These are phyloP conservation scores for Flammula alnicola DNA, from an alignment of 1,284 basidiomycete genomes.

Conservation along the genomic window DNA sequence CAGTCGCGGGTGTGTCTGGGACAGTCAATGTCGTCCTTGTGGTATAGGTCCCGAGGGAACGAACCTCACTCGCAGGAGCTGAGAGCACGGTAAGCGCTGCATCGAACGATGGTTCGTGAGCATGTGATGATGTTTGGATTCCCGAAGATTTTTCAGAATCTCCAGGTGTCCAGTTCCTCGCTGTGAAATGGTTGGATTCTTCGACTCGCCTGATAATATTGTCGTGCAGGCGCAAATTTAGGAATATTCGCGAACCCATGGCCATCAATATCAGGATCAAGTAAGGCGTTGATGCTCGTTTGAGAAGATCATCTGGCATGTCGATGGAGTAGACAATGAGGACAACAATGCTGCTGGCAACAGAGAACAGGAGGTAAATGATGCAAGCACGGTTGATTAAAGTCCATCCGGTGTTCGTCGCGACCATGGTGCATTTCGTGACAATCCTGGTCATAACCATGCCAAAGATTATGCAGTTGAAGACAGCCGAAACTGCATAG, in stretches of 20 bases:
- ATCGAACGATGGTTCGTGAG: slow-evolving; percentile 8
- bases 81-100: slow-evolving; percentile 7
- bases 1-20: slow-evolving; percentile 16
- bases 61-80: slow-evolving; percentile 6
- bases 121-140: not conserved
- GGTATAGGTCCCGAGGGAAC: slow-evolving; percentile 14
- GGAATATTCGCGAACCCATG: slow-evolving; percentile 37
- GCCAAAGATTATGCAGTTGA: slow-evolving; percentile 32
- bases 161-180: slow-evolving; percentile 15
- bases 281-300: slow-evolving; percentile 35
- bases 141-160: slow-evolving; percentile 7
- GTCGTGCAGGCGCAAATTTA: slow-evolving; percentile 25
- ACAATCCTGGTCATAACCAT: slow-evolving; percentile 31
- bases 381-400: slow-evolving; percentile 24
- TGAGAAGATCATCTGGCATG: slow-evolving; percentile 28
- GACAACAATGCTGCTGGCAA: slow-evolving; percentile 29
- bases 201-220: slow-evolving; percentile 18
- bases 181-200: slow-evolving; percentile 24
- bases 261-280: slow-evolving; percentile 36
- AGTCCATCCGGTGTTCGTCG: slow-evolving; percentile 23
- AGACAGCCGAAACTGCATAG: slow-evolving; percentile 31
- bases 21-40: slow-evolving; percentile 17
- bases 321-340: slow-evolving; percentile 32
- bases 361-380: slow-evolving; percentile 28
- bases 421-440: slow-evolving; percentile 20